phyloP scores from a whole-genome alignment of 2,329 filamentous ascomycete genomes.

The Clarireedia paspali region DNA sequence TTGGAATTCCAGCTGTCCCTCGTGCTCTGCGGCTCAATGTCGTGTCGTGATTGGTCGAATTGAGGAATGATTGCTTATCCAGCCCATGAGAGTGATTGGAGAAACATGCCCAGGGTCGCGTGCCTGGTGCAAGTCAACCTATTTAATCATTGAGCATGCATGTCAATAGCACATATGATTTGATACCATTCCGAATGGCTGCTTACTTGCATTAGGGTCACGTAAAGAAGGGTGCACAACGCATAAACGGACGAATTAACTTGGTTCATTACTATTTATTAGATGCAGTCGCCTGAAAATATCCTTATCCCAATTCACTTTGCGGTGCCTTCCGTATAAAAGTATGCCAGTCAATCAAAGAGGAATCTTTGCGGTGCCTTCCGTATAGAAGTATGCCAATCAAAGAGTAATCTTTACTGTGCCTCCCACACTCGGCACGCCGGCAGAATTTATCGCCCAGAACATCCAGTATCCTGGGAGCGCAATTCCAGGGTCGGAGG shows the following conservation, averaged over 20 bases:
- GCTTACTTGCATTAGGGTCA: neutral
- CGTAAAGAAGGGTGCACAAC: neutral
- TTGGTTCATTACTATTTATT: neutral
- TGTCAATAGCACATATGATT: neutral
- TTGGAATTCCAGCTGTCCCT: neutral
- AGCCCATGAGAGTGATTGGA: neutral
- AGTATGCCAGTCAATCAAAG: neutral
- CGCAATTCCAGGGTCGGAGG: slow-evolving; percentile 40
- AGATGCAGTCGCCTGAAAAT: neutral
- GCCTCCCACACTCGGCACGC: slow-evolving; percentile 38
- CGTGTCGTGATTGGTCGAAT: neutral
- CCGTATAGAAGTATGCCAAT: neutral
- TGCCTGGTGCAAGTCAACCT: no score
- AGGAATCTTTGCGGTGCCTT: neutral
- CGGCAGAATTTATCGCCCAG: slow-evolving; percentile 39
- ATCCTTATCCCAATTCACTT: no score
- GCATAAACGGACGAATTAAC: neutral
- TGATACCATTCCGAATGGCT: neutral
- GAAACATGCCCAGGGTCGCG: neutral
- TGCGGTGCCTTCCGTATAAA: neutral
- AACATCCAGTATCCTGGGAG: slow-evolving; percentile 48
- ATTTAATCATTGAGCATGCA: neutral
- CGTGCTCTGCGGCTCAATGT: neutral
- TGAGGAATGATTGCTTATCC: neutral
- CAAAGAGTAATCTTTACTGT: neutral